A percentile compares a stretch with the other conserved stretches of the same genome.
These are phyloP conservation scores for Lepidium sativum DNA, from an alignment of 345 rosid genomes.

Conservation along the genomic window DNA sequence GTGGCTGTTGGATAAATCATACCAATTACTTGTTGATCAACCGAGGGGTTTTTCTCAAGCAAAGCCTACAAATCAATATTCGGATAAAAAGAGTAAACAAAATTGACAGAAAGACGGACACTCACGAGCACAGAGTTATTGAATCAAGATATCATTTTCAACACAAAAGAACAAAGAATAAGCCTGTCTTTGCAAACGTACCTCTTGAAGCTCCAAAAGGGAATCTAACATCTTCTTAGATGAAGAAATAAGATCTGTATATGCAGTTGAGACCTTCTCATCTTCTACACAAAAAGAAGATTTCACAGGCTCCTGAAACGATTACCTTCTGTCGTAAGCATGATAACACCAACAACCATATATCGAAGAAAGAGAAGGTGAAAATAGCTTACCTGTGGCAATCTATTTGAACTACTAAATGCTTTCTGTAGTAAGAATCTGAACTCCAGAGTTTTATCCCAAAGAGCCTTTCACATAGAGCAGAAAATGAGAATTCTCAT, in stretches of 20 bases:
- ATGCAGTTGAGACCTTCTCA: conserved; percentile 47
- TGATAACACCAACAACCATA: not conserved
- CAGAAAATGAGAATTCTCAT: not conserved
- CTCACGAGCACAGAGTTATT: not conserved
- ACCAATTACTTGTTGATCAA: conserved; percentile 57
- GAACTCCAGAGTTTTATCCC: conserved; percentile 77
- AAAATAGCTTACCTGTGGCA: conserved; percentile 53
- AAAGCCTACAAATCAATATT: conserved; percentile 44
- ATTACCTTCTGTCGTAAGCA: not conserved
- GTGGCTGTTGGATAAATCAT: conserved; percentile 11
- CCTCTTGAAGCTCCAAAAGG: conserved; percentile 68
- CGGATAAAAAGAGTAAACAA: not conserved
- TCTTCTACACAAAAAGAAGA: conserved; percentile 52
- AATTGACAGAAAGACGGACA: not conserved
- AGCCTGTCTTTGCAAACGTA: conserved; percentile 21
- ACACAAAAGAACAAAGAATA: not conserved
- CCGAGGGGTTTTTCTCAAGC: conserved; percentile 64
- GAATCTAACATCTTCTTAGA: conserved; percentile 72
- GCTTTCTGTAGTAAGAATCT: conserved; percentile 87
- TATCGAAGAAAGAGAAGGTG: not conserved
- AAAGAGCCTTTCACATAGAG: conserved; percentile 44
- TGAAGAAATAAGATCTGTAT: conserved; percentile 49
- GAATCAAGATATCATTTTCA: not conserved
- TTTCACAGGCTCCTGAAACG: conserved; percentile 54
- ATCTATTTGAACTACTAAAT: conserved; percentile 64